Conservation (phyloP, 1,284 basidiomycete genomes). For the Puccinia hordei region DNA sequence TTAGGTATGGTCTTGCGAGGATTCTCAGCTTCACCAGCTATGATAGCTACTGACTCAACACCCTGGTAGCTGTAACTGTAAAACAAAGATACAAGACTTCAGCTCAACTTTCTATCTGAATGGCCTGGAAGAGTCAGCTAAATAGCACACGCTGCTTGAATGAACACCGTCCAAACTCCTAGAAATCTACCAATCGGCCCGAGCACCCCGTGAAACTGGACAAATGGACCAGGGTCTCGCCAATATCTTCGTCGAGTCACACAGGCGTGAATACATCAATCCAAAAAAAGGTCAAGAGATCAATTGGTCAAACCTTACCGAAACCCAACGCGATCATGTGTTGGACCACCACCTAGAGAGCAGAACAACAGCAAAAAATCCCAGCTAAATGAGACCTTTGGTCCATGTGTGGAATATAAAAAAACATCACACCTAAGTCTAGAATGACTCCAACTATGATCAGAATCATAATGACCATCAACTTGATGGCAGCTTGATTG, state of each 20-base stretch:
- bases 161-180: conserved; percentile 64
- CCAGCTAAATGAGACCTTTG: background rate
- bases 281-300: background rate
- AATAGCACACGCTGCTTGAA: conserved; percentile 64
- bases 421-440: conserved; percentile 67
- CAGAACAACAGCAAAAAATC: no score
- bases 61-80: conserved; percentile 12
- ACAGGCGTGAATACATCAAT: conserved; percentile 51
- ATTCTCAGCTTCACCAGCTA: conserved; percentile 23
- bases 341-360: conserved; percentile 67
- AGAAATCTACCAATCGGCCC: conserved; percentile 59
- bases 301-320: conserved; percentile 52
- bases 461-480: conserved; percentile 61
- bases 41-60: conserved; percentile 1
- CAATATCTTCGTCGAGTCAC: conserved; percentile 72
- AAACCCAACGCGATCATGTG: conserved; percentile 62
- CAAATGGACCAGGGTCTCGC: conserved; percentile 69
- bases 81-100: background rate
- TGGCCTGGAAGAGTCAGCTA: background rate
- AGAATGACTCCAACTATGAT: conserved; percentile 70
- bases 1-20: conserved; percentile 23
- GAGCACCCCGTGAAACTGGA: conserved; percentile 56
- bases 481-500: conserved; percentile 32
- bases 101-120: background rate
- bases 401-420: background rate